Evolutionary conservation across 495 filamentous ascomycete species (phyloP).

Genomic region (Daldinia decipiens): DNA sequence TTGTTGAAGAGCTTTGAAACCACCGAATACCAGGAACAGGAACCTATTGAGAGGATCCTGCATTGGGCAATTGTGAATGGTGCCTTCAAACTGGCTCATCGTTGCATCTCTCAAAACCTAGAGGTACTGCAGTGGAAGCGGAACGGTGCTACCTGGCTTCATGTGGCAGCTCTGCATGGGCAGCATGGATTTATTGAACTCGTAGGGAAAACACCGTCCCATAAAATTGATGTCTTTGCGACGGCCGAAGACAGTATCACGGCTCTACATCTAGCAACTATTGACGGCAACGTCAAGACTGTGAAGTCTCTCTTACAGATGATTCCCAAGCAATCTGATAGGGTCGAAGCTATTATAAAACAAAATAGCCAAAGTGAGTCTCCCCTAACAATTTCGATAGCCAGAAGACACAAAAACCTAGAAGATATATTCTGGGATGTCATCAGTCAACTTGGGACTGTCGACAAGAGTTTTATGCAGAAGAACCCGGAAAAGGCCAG

Average conservation of each 20-base stretch:
- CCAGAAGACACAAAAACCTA: background rate
- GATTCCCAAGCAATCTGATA: conserved; percentile 10
- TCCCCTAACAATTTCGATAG: conserved; percentile 23
- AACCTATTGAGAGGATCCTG: background rate
- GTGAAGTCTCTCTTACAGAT: conserved; percentile 6
- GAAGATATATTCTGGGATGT: conserved; percentile 5
- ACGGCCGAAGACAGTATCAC: too few relatives aligned
- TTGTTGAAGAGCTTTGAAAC: conserved; percentile 2
- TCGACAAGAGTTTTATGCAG: background rate
- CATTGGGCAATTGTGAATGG: conserved; percentile 20
- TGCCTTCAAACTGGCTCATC: conserved; percentile 1
- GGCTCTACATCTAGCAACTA: background rate
- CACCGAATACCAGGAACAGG: background rate
- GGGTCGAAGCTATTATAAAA: conserved; percentile 9
- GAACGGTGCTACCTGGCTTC: conserved; percentile 20
- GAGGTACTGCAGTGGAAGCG: conserved; percentile 1
- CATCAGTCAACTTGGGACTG: conserved; percentile 7
- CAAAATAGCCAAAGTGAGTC: conserved; percentile 12
- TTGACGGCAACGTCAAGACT: background rate
- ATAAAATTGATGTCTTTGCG: too few relatives aligned
- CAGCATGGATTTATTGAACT: too few relatives aligned
- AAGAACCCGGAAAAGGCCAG: background rate
- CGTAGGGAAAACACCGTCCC: too few relatives aligned
- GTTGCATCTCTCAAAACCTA: conserved; percentile 6
- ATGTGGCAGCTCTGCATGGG: background rate